phyloP scores from a whole-genome alignment of 805 yeast species.

The Yarrowia sp. region DNA sequence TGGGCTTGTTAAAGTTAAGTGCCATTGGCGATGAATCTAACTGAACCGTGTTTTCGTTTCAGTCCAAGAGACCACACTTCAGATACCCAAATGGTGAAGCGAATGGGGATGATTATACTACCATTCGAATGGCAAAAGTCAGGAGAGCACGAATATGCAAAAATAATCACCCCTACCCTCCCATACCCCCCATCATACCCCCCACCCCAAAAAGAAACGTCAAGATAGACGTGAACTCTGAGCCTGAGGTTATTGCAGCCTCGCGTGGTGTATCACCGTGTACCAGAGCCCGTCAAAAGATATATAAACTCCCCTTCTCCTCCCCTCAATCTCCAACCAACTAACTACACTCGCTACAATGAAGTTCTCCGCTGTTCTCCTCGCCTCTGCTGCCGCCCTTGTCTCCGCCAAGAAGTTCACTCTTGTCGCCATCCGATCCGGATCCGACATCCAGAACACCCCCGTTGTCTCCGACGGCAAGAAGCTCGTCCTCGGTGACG shows the following conservation, averaged over 20 bases:
- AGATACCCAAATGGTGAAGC: not conserved
- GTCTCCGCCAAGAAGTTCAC: constrained; percentile 22
- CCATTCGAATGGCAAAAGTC: too few species aligned
- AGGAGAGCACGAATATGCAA: too few species aligned
- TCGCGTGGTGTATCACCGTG: not conserved
- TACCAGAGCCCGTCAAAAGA: not conserved
- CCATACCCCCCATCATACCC: too few species aligned
- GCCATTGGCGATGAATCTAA: constrained; percentile 8
- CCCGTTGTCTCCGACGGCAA: not conserved
- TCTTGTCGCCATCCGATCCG: constrained; percentile 26
- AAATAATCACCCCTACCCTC: too few species aligned
- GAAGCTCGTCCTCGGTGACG: not conserved
- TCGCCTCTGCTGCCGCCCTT: constrained; percentile 8
- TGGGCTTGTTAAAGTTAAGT: not conserved
- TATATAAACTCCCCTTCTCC: not conserved
- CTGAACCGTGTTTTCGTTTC: not conserved
- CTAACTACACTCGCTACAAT: constrained; percentile 14
- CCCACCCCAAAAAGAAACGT: too few species aligned
- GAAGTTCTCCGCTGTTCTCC: constrained; percentile 23
- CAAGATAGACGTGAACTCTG: too few species aligned
- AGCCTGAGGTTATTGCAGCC: constrained; percentile 10
- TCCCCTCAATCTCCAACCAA: not conserved
- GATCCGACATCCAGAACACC: constrained; percentile 19
- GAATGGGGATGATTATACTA: too few species aligned
- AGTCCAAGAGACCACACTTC: not conserved